Evolutionary conservation across 2,329 filamentous ascomycete genomes (phyloP).

Genomic region (Neofusicoccum cordaticola): DNA sequence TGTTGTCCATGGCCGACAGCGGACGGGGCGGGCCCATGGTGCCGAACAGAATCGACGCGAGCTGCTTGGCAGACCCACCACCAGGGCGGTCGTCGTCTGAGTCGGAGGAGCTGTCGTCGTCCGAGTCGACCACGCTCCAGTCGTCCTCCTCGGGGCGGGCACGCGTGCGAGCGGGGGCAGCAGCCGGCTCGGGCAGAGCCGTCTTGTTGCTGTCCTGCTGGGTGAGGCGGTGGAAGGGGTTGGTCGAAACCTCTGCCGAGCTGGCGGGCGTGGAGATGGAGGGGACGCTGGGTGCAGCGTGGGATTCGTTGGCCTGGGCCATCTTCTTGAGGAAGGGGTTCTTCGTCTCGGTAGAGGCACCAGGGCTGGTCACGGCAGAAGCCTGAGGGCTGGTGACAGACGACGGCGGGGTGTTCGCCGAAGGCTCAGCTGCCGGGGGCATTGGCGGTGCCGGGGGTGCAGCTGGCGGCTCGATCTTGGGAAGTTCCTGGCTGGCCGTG

Average conservation of each 20-base stretch:
- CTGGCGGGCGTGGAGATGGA: slow-evolving; percentile 40
- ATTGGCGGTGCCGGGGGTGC: slow-evolving; percentile 41
- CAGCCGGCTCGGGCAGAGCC: slow-evolving; percentile 47
- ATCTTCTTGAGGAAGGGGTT: slow-evolving; percentile 95
- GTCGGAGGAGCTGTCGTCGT: slow-evolving; percentile 66
- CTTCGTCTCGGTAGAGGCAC: slow-evolving; percentile 69
- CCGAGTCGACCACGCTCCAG: slow-evolving; percentile 78
- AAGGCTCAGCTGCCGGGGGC: slow-evolving; percentile 27
- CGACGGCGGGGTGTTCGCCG: slow-evolving; percentile 48
- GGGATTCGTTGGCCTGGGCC: slow-evolving; percentile 60
- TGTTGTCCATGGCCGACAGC: slow-evolving; percentile 76
- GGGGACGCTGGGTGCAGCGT: slow-evolving; percentile 51
- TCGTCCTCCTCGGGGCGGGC: slow-evolving; percentile 65
- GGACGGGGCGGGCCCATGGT: slow-evolving; percentile 94
- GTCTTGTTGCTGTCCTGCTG: slow-evolving; percentile 54
- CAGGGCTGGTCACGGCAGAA: slow-evolving; percentile 48
- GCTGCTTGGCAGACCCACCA: slow-evolving; percentile 80
- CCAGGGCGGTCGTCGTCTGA: slow-evolving; percentile 75
- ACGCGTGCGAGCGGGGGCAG: slow-evolving; percentile 51
- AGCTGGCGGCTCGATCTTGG: slow-evolving; percentile 42
- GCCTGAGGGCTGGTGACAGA: slow-evolving; percentile 44
- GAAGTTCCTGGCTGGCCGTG: slow-evolving; percentile 55
- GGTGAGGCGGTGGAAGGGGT: slow-evolving; percentile 89
- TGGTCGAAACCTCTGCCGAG: slow-evolving; percentile 69
- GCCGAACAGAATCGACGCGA: slow-evolving; percentile 92